Evolutionary conservation across 371 early-diverging fungal species (phyloP), one percentile per base, ranked within the genome.

Genomic region (Rhizomucor miehei): DNA sequence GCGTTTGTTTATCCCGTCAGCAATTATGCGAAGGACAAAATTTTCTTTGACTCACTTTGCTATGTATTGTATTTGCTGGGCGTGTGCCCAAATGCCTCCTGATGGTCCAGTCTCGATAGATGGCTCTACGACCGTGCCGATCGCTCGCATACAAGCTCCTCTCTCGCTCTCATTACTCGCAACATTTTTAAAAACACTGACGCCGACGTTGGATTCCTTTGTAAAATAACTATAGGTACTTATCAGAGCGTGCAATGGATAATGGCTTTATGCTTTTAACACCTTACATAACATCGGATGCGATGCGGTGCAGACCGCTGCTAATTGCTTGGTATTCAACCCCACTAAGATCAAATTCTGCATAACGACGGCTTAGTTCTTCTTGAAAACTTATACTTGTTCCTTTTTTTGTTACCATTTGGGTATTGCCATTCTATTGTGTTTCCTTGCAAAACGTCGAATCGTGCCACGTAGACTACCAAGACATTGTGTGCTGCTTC

Each of bases 251-350:
- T n/a, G n/a, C n/a, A n/a, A n/a, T n/a, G n/a, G n/a, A n/a, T n/a
- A n/a, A n/a, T n/a, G n/a, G n/a, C 16, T 11, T 14, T 6, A 3
- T 19, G 19, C 6, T 41, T 41, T 41, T 41, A 54, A 21, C 41
- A 19, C 21, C 62, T 37, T 79, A 85, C 86, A 83, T 77, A 17
- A 71, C 62, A 62, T 85, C 86, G 14, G 71, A 59, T n/a, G 62
- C 57, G 13, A 75, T 63, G 25, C 56, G 64, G 60, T 85, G 86
- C 38, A 82, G 65, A 19, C 86, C 86, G 58, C 86, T 85, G 35
- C 81, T 78, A 6, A 85, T 75, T 6, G 82, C 75, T 48, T 82
- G 75, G 54, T 73, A 85, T 62, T 85, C 86, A 1, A 83, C 63
- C 0, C 81, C 82, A 34, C 57, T 40, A 16, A 85, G 60, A 45